These are phyloP conservation scores for Malassezia sympodialis DNA, from an alignment of 1,284 basidiomycete genomes.

Conservation along the genomic window DNA sequence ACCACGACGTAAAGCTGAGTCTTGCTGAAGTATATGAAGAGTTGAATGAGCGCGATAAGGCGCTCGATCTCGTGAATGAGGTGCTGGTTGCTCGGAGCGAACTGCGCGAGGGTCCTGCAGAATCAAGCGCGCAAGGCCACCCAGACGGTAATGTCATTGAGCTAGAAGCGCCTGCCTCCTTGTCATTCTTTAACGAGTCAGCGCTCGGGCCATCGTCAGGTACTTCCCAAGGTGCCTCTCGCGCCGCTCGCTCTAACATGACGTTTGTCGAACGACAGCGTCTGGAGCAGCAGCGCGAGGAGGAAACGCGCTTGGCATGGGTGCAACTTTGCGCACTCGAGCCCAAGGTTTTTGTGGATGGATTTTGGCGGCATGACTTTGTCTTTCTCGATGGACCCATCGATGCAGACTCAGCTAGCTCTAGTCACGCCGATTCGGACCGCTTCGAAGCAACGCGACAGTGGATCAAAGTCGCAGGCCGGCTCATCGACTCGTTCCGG, in stretches of 20 bases:
- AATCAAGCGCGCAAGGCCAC: not conserved
- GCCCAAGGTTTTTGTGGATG: slow-evolving; percentile 28
- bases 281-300: slow-evolving; percentile 35
- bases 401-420: not conserved
- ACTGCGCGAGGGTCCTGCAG: slow-evolving; percentile 4
- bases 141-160: not conserved
- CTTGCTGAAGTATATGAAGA: slow-evolving; percentile 76
- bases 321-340: slow-evolving; percentile 30
- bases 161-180: not conserved
- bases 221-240: slow-evolving; percentile 7
- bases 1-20: slow-evolving; percentile 55
- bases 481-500: slow-evolving; percentile 74
- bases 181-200: slow-evolving; percentile 37
- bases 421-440: slow-evolving; percentile 10
- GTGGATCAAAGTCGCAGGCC: slow-evolving; percentile 75
- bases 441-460: slow-evolving; percentile 50
- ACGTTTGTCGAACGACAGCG: slow-evolving; percentile 16
- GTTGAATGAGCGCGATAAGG: slow-evolving; percentile 66
- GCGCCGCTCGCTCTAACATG: slow-evolving; percentile 12
- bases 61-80: slow-evolving; percentile 74
- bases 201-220: slow-evolving; percentile 6
- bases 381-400: slow-evolving; percentile 22
- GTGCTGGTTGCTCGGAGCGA: slow-evolving; percentile 44
- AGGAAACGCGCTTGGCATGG: slow-evolving; percentile 35
- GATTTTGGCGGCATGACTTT: slow-evolving; percentile 36